These are phyloP conservation scores for Leccinum subgranulosum DNA, from an alignment of 768 basidiomycete genomes.

Conservation along the genomic window DNA sequence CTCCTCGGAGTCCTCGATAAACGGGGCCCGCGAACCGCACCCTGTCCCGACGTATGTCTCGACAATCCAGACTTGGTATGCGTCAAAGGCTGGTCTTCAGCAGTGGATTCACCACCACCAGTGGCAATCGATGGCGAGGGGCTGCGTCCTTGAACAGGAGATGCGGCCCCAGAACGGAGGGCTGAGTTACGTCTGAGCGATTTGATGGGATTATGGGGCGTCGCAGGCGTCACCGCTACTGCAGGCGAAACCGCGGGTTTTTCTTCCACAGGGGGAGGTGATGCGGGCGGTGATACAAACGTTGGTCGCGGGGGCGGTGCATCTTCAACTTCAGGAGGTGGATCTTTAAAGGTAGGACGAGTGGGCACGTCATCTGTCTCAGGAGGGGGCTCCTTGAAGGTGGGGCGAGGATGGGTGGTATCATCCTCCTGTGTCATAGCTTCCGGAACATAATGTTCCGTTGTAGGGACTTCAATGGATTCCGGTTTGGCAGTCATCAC, in stretches of 20 bases:
- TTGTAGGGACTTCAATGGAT: slow-evolving; percentile 3
- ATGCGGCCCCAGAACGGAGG: slow-evolving; percentile 34
- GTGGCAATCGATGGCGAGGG: slow-evolving; percentile 39
- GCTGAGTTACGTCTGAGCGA: slow-evolving; percentile 35
- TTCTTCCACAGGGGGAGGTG: slow-evolving; percentile 24
- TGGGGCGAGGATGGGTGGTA: slow-evolving; percentile 35
- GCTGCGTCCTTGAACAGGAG: slow-evolving; percentile 37
- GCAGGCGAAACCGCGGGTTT: slow-evolving; percentile 27
- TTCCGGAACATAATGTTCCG: slow-evolving; percentile 2
- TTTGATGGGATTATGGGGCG: slow-evolving; percentile 53
- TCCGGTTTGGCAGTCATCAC: slow-evolving; percentile 17
- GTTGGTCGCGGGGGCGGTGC: slow-evolving; percentile 13
- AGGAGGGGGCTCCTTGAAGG: slow-evolving; percentile 63
- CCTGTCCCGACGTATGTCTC: slow-evolving; percentile 45
- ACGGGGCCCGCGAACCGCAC: slow-evolving; percentile 47
- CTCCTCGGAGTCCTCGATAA: slow-evolving; percentile 46
- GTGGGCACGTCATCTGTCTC: slow-evolving; percentile 29
- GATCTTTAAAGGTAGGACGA: slow-evolving; percentile 58
- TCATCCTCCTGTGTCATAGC: slow-evolving; percentile 13
- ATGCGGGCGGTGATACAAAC: slow-evolving; percentile 22
- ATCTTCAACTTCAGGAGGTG: slow-evolving; percentile 57
- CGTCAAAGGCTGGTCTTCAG: slow-evolving; percentile 35
- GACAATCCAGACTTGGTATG: slow-evolving; percentile 35
- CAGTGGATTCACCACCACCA: slow-evolving; percentile 25
- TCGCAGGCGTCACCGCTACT: slow-evolving; percentile 41